Conservation (phyloP, 164 flowering plant species). For the Vitis amurensis region DNA sequence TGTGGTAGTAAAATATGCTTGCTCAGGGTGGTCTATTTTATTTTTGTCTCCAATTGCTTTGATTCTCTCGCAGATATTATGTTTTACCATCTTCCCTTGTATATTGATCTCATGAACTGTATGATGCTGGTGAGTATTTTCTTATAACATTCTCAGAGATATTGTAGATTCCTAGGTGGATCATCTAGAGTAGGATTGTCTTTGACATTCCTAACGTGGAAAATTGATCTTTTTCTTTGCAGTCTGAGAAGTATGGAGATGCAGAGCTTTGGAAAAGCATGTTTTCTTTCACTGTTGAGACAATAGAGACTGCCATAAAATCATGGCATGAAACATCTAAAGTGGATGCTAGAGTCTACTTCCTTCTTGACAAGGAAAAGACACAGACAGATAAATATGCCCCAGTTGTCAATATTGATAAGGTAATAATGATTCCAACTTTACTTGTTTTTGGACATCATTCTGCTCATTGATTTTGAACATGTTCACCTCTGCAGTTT, state of each 20-base stretch:
- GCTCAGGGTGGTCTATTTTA: too few relatives aligned
- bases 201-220: not conserved
- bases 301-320: conserved; percentile 79
- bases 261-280: conserved; percentile 58
- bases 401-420: conserved; percentile 83
- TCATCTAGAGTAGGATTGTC: not conserved
- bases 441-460: not conserved
- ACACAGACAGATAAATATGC: conserved; percentile 82
- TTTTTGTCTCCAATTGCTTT: too few relatives aligned
- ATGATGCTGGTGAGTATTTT: too few relatives aligned
- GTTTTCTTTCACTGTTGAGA: conserved; percentile 70
- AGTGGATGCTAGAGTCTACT: conserved; percentile 80
- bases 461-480: not conserved
- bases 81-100: too few relatives aligned
- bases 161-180: not conserved
- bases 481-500: not conserved
- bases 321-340: conserved; percentile 84
- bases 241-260: conserved; percentile 62
- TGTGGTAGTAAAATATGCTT: too few relatives aligned
- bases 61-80: too few relatives aligned
- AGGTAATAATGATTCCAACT: conserved; percentile 40
- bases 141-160: too few relatives aligned
- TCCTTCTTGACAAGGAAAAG: conserved; percentile 80
- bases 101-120: too few relatives aligned
- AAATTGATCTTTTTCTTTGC: conserved; percentile 26